These are phyloP conservation scores for Fraxinus floribunda DNA, from an alignment of 305 asterid species.

Conservation along the genomic window DNA sequence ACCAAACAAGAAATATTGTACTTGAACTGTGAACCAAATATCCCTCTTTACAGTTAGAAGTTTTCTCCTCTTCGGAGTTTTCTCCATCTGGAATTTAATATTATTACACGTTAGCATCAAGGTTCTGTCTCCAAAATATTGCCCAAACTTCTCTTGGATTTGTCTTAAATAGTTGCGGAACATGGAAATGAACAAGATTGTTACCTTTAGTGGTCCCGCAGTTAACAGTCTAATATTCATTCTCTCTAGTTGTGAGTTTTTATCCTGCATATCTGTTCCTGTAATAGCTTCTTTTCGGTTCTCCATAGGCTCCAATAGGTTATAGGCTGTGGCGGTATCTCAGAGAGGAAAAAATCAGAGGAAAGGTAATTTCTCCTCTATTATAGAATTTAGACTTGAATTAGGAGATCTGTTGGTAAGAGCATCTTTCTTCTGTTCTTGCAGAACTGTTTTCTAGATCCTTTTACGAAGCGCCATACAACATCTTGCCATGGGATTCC, in stretches of 20 bases:
- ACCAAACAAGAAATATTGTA: neutral
- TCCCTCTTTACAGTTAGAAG: neutral
- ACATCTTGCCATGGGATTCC: conserved; percentile 95
- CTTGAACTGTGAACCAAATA: neutral
- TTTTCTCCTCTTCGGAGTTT: neutral
- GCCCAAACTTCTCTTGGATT: neutral
- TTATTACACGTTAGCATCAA: neutral
- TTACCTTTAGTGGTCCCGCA: neutral
- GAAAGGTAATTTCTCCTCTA: conserved; percentile 38
- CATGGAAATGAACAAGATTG: conserved; percentile 3
- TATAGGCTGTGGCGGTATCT: conserved; percentile 71
- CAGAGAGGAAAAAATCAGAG: conserved; percentile 46
- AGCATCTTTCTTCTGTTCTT: conserved; percentile 28
- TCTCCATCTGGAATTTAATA: neutral
- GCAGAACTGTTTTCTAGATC: conserved; percentile 74
- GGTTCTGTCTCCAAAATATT: neutral
- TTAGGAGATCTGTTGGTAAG: conserved; percentile 9
- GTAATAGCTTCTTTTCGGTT: conserved; percentile 19
- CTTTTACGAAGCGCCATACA: conserved; percentile 65
- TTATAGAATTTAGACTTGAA: conserved; percentile 21
- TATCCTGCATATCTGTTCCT: neutral
- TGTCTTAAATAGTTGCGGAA: conserved; percentile 3
- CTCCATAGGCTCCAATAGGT: conserved; percentile 80
- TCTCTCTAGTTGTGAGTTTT: conserved; percentile 2
- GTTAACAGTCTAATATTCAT: conserved; percentile 1